Conservation (phyloP, 73 alveolate genomes). For the Paramecium biaurelia region DNA sequence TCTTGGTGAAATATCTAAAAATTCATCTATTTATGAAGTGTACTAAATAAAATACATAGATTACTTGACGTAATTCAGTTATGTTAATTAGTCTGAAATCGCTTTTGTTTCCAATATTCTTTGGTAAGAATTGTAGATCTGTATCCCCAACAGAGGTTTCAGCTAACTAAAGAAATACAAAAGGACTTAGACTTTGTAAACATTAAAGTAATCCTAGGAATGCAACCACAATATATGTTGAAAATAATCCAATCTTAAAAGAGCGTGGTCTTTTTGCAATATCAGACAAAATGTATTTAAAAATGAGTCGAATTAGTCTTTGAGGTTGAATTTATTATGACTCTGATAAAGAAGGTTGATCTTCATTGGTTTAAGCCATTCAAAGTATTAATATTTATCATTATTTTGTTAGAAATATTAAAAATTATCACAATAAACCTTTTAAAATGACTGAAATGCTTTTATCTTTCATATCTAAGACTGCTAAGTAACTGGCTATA, state of each 20-base stretch:
- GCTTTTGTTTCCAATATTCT: background rate
- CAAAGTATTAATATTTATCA: background rate
- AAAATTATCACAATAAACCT: slow-evolving; percentile 67
- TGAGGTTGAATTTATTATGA: background rate
- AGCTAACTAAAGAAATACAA: slow-evolving; percentile 83
- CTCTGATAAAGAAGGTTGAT: background rate
- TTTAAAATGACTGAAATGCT: slow-evolving; percentile 83
- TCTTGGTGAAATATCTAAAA: slow-evolving; percentile 77
- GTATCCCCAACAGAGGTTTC: slow-evolving; percentile 90
- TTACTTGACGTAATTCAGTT: background rate
- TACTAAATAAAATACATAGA: background rate
- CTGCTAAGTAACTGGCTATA: slow-evolving; percentile 89
- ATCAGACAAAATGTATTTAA: slow-evolving; percentile 71
- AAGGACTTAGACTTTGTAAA: slow-evolving; percentile 82
- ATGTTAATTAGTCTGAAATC: background rate
- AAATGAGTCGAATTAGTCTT: background rate
- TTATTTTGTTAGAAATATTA: background rate
- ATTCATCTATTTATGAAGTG: slow-evolving; percentile 44
- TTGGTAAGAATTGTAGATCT: slow-evolving; percentile 85
- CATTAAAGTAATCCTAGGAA: slow-evolving; percentile 83
- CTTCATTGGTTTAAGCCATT: background rate
- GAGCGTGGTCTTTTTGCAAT: slow-evolving; percentile 88
- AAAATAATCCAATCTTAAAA: slow-evolving; percentile 90
- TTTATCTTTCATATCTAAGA: slow-evolving; percentile 79
- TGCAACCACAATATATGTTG: slow-evolving; percentile 88